Evolutionary conservation across 192 early-diverging fungal genomes (phyloP), one percentile per base, ranked within the genome.

Genomic region (Geranomyces variabilis): DNA sequence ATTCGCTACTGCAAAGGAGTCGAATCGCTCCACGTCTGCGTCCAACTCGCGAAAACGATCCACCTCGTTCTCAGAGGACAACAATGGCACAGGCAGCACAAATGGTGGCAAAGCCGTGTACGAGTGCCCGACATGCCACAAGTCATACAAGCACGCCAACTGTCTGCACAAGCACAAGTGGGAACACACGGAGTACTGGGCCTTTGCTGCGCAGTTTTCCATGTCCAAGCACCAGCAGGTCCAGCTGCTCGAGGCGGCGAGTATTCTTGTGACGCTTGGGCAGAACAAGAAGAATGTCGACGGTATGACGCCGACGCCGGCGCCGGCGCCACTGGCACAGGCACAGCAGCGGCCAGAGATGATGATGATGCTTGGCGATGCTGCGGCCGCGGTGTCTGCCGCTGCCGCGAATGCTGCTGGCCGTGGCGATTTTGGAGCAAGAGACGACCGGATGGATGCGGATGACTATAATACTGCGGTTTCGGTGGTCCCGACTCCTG

Each of bases 151-250:
- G 53, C 86, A 88, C 66, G 76, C 83, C 9, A 87, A 84, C 59
- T 89, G 86, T 69, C 73, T 90, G 17, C 59, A 73, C 64, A 90
- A 89, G 74, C 89, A 90, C 77, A 80, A 79, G 30, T 89, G 88
- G 89, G 88, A 90, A 65, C 89, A 90, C 60, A 88, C 88, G 9
- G 81, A 80, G 33, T 78, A 83, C 59, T 90, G 89, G 89, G 83
- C 83, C 53, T 75, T 88, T 58, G 75, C 87, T 12, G 73, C 79
- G 36, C 83, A 87, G 69, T 78, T 90, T 55, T 68, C 83, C 57
- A 67, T 89, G 17, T 80, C 84, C 34, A 90, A 90, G 73, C 89
- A 90, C 74, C 87, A 88, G 62, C 89, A 90, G 63, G 89, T 90
- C 7, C 86, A 87, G 49, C 49, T 90, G 57, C 76, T 90, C 57